Evolutionary conservation across 441 rosid genomes (phyloP).

Genomic region (Euphorbia corollata): DNA sequence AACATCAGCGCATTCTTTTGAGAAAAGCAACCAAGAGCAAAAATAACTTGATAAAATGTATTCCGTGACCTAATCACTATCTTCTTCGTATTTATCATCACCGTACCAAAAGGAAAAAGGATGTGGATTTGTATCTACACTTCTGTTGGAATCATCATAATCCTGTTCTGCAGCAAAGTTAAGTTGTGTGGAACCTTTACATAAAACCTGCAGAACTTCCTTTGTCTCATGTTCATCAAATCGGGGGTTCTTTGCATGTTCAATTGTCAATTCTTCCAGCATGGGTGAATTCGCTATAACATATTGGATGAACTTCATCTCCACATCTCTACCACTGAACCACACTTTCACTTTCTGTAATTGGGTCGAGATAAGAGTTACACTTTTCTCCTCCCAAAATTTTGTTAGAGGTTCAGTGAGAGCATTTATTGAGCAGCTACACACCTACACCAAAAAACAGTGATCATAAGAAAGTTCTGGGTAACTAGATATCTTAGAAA

Average conservation of each 20-base stretch:
- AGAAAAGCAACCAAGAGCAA: no score
- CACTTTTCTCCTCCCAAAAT: slow-evolving; percentile 21
- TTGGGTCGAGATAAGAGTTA: slow-evolving; percentile 3
- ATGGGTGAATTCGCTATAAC: slow-evolving; percentile 12
- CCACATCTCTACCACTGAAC: no score
- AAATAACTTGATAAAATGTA: no score
- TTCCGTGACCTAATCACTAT: no score
- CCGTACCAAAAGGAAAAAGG: no score
- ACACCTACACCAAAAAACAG: background rate
- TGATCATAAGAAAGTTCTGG: background rate
- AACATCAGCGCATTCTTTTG: no score
- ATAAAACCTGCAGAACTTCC: background rate
- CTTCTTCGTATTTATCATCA: no score
- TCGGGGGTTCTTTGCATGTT: background rate
- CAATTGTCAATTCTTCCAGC: slow-evolving; percentile 10
- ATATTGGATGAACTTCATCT: slow-evolving; percentile 11
- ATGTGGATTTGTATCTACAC: slow-evolving; percentile 13
- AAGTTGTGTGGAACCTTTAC: slow-evolving; percentile 1
- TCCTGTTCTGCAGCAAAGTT: background rate
- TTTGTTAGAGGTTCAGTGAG: slow-evolving; percentile 5
- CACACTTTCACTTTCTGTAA: slow-evolving; percentile 12
- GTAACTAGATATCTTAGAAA: background rate
- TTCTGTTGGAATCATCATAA: background rate
- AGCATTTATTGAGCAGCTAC: no score
- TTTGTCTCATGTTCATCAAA: slow-evolving; percentile 2